Evolutionary conservation across 768 basidiomycete genomes (phyloP), one percentile per base, ranked within the genome.

Genomic region (Leccinum truebloodii): DNA sequence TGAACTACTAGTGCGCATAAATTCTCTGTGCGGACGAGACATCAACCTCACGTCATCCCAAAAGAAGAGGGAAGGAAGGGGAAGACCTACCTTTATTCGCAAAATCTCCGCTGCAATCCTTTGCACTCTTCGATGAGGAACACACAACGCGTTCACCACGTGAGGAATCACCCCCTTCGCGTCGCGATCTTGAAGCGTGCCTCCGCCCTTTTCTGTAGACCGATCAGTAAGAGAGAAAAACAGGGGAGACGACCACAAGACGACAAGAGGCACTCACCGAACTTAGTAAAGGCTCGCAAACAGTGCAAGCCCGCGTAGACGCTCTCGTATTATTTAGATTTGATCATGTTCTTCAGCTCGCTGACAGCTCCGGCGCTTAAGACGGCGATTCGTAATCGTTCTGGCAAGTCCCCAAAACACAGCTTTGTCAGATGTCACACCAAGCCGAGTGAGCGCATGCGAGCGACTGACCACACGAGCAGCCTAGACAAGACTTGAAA

Each of bases 231-330:
- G 30, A 2, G 9, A 32, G 48, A 2, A 41, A 9, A n/a, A 9
- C 41, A 41, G n/a, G 20, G 12, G 5, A 18, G 39, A 28, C 7
- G 3, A 48, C 46, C 18, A n/a, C n/a, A 16, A 41, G 34, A 35
- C 16, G 34, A 35, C 16, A 39, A 8, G 20, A 12, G 12, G n/a
- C 3, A 1, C 65, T 14, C 6, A 72, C 71, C 67, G 9, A 66
- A 62, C 59, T 59, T 37, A 52, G 65, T 60, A 20, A 73, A 30
- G 0, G 60, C 34, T 5, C 63, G 71, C 2, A 72, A 50, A 41
- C 73, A 72, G 44, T 71, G 65, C 50, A 72, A 54, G 5, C 64
- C 65, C 4, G 69, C 67, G 16, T 66, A 64, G 2, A 49, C 55
- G 2, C 48, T 56, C 39, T 62, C 62, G 32, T 62, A 52, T 1